A percentile compares a stretch with the other conserved stretches of the same genome.
Conservation (phyloP, 2,329 filamentous ascomycete species). For the Basipetospora sp. region DNA sequence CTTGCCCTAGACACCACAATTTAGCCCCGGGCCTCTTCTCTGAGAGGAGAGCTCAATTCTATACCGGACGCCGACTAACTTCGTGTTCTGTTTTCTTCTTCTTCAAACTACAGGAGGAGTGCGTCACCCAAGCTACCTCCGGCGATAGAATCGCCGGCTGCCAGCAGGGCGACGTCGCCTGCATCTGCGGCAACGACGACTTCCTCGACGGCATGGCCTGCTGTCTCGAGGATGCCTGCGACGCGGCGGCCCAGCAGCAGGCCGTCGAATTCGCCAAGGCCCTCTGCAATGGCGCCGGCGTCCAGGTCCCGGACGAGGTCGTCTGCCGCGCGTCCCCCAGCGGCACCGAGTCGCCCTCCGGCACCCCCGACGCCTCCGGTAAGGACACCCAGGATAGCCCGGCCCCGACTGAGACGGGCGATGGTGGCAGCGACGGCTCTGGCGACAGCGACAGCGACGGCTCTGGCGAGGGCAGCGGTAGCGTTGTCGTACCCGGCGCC, state of each 20-base stretch:
- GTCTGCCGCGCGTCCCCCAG: constrained; percentile 17
- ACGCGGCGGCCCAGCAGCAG: constrained; percentile 16
- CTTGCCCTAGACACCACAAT: too few relatives aligned
- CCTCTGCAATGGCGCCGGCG: constrained; percentile 23
- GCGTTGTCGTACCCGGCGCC: too few relatives aligned
- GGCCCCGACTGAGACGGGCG: neutral
- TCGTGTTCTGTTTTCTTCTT: too few relatives aligned
- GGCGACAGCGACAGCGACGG: neutral
- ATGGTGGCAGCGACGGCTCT: neutral
- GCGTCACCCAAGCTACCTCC: constrained; percentile 19
- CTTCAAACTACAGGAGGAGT: constrained; percentile 20
- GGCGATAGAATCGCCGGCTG: constrained; percentile 24
- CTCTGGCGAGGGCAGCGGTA: too few relatives aligned
- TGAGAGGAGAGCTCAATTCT: too few relatives aligned
- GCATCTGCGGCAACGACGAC: constrained; percentile 25
- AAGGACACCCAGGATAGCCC: neutral
- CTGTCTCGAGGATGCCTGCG: constrained; percentile 24
- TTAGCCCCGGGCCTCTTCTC: too few relatives aligned
- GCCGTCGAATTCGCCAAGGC: constrained; percentile 23
- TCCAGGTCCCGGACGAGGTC: constrained; percentile 22
- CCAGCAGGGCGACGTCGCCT: constrained; percentile 22
- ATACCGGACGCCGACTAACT: too few relatives aligned
- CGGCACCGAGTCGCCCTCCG: neutral
- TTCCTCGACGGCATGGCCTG: constrained; percentile 28
- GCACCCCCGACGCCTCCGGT: neutral